These are phyloP conservation scores for Coniochaeta hoffmannii DNA, from an alignment of 2,329 filamentous ascomycete genomes.

Conservation along the genomic window DNA sequence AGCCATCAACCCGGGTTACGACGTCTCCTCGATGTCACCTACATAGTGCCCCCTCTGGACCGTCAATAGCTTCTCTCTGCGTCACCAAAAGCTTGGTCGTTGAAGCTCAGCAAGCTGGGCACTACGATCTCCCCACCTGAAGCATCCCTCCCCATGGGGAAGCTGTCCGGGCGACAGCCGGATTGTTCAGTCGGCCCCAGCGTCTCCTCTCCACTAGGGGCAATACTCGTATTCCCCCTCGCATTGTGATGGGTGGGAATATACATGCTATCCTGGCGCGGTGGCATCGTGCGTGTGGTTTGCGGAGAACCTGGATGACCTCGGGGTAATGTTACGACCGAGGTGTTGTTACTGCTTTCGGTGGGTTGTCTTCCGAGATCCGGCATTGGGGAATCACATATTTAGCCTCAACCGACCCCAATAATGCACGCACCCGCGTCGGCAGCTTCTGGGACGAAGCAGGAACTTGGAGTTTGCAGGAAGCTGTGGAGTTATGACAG, in stretches of 20 bases:
- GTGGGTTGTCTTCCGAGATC: not conserved
- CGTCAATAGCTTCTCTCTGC: not conserved
- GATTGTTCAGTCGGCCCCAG: not conserved
- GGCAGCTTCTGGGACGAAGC: not conserved
- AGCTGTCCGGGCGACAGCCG: not conserved
- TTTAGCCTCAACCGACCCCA: not conserved
- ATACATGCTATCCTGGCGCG: not conserved
- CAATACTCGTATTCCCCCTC: not conserved
- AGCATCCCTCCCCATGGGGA: not conserved
- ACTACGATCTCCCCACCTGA: not conserved
- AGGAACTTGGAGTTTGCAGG: not conserved
- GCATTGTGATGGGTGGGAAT: constrained; percentile 2
- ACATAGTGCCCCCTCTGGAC: not conserved
- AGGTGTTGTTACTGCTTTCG: not conserved
- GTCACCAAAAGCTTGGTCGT: not conserved
- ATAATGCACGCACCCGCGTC: not conserved
- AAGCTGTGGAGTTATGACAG: not conserved
- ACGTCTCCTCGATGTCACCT: not conserved
- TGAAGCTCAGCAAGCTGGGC: not conserved
- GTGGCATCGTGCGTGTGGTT: not conserved
- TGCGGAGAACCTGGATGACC: constrained; percentile 3
- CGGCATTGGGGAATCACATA: not conserved
- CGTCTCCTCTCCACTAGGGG: not conserved
- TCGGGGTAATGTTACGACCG: constrained; percentile 2
- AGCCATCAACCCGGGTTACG: not conserved